phyloP scores from a whole-genome alignment of 2,329 filamentous ascomycete species.

The Monilinia laxa region DNA sequence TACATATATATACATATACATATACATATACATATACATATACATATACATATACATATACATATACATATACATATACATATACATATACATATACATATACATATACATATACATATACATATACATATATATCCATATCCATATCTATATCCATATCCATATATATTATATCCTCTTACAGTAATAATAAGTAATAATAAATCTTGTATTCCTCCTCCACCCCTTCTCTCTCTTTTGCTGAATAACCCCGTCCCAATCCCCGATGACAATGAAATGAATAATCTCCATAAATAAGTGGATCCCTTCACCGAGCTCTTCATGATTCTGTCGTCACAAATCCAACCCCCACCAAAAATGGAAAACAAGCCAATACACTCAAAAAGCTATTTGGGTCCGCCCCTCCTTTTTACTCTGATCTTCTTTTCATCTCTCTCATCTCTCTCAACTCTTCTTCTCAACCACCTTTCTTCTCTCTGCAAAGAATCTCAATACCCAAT shows the following conservation, averaged over 20 bases:
- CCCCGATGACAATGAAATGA: not conserved
- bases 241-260: not conserved
- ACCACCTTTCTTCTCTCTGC: not conserved
- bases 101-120: too few relatives aligned
- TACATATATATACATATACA: too few relatives aligned
- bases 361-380: conserved; percentile 9
- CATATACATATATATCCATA: too few relatives aligned
- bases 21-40: too few relatives aligned
- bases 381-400: conserved; percentile 3
- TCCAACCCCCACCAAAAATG: conserved; percentile 17
- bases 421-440: conserved; percentile 15
- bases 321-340: conserved; percentile 12
- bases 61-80: too few relatives aligned
- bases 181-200: too few relatives aligned
- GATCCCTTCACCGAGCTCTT: conserved; percentile 12
- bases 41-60: too few relatives aligned
- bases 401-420: conserved; percentile 14
- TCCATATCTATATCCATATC: too few relatives aligned
- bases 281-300: conserved; percentile 7
- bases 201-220: too few relatives aligned
- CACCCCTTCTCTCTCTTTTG: too few relatives aligned
- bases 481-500: conserved; percentile 7
- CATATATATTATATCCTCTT: too few relatives aligned
- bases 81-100: too few relatives aligned
- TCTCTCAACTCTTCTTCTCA: conserved; percentile 16